Percentiles rank a stretch among this genome's conserved stretches.
Conservation (phyloP, 345 rosid species). For the Draba incana region DNA sequence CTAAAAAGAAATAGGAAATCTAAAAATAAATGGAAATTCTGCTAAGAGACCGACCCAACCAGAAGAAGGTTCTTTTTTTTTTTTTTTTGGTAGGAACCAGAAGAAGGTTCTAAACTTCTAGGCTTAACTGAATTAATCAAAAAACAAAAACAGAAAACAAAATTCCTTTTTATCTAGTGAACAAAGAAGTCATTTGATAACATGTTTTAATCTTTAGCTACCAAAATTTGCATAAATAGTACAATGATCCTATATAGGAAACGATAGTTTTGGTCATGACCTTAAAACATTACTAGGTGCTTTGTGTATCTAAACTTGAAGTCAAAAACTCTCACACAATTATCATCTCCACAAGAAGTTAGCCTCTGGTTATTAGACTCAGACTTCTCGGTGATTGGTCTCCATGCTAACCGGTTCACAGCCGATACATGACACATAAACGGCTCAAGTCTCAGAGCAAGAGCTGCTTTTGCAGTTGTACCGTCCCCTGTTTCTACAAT, state of each 20-base stretch:
- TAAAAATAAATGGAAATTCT: no score
- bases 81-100: no score
- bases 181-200: background rate
- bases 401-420: conserved; percentile 79
- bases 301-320: conserved; percentile 40
- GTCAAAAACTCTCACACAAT: conserved; percentile 78
- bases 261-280: background rate
- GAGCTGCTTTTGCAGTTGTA: conserved; percentile 43
- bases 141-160: no score
- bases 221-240: conserved; percentile 23
- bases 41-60: no score
- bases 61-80: no score
- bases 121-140: no score
- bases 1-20: no score
- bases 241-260: background rate
- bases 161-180: background rate
- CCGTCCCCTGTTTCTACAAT: conserved; percentile 41
- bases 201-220: background rate
- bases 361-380: conserved; percentile 42
- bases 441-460: conserved; percentile 52
- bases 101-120: no score
- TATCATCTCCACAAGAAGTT: conserved; percentile 87
- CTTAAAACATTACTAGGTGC: background rate
- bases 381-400: conserved; percentile 41
- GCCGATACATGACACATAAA: conserved; percentile 79